Percentiles rank a stretch among this genome's conserved stretches.
Evolutionary conservation across 208 protist species (phyloP).

Genomic region (Lotmaria passim): DNA sequence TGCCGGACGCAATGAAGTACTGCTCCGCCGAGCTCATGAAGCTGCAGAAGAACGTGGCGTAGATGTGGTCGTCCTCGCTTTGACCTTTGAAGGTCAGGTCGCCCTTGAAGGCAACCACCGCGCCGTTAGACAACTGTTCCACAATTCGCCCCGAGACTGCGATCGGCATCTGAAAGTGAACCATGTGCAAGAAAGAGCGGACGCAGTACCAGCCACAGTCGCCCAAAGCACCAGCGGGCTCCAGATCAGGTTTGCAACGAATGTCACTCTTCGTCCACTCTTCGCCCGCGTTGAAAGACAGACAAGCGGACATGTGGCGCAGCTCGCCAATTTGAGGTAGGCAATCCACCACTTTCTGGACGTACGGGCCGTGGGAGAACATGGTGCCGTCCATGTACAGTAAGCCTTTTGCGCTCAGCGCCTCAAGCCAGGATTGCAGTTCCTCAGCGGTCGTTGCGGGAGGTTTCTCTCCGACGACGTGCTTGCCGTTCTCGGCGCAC

Average conservation of each 20-base stretch:
- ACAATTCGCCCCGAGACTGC: conserved; percentile 54
- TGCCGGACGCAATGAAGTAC: conserved; percentile 46
- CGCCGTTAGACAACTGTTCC: conserved; percentile 41
- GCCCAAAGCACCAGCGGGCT: conserved; percentile 61
- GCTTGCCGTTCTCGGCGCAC: conserved; percentile 58
- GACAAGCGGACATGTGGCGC: conserved; percentile 37
- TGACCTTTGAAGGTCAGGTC: conserved; percentile 47
- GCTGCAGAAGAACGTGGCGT: conserved; percentile 59
- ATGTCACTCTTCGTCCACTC: conserved; percentile 44
- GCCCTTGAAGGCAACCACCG: conserved; percentile 60
- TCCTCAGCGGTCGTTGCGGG: conserved; percentile 31
- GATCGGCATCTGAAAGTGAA: conserved; percentile 48
- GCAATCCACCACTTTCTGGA: conserved; percentile 25
- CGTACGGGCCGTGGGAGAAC: conserved; percentile 53
- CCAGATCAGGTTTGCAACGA: conserved; percentile 43
- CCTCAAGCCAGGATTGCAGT: conserved; percentile 59
- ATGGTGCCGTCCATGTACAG: conserved; percentile 79
- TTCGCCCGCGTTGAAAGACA: conserved; percentile 35
- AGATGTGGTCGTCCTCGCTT: conserved; percentile 27
- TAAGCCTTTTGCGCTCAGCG: conserved; percentile 41
- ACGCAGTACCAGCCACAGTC: conserved; percentile 73
- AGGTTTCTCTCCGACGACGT: conserved; percentile 70
- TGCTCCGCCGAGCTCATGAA: conserved; percentile 44
- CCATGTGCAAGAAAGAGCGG: conserved; percentile 57
- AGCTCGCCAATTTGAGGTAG: conserved; percentile 36